Percentiles rank a stretch among this genome's conserved stretches.
Evolutionary conservation across 257 asterid genomes (phyloP).

Genomic region (Jaltomata sinuosa): DNA sequence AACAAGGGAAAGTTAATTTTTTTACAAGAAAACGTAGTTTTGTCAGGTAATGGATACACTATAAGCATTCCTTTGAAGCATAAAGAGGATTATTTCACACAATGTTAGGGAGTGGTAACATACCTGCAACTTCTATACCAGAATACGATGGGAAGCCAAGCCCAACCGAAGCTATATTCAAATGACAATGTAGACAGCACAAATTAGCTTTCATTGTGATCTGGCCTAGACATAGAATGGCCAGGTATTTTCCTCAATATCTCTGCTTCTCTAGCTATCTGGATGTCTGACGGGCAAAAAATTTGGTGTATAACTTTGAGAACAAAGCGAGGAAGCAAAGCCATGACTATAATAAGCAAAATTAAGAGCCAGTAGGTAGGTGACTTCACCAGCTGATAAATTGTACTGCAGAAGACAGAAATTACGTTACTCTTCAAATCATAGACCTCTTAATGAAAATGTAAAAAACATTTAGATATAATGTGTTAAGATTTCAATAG

Average conservation of each 20-base stretch:
- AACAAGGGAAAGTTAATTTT: background rate
- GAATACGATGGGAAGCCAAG: constrained; percentile 17
- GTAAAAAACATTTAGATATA: background rate
- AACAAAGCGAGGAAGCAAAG: constrained; percentile 83
- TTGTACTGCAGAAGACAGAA: constrained; percentile 51
- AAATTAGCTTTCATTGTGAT: constrained; percentile 34
- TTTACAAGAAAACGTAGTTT: background rate
- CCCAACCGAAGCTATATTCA: constrained; percentile 7
- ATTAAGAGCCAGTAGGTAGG: constrained; percentile 82
- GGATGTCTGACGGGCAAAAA: constrained; percentile 85
- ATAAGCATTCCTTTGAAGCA: no score
- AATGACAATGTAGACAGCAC: constrained; percentile 9
- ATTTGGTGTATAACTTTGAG: constrained; percentile 54
- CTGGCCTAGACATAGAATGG: constrained; percentile 28
- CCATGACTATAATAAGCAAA: constrained; percentile 56
- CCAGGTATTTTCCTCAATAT: constrained; percentile 37
- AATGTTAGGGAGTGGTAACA: background rate
- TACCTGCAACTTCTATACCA: constrained; percentile 14
- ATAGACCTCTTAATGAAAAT: background rate
- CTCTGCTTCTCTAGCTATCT: constrained; percentile 91
- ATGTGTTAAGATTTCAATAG: background rate
- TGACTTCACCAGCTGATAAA: constrained; percentile 56
- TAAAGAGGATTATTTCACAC: no score
- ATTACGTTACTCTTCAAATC: constrained; percentile 13
- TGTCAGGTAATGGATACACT: background rate